Conservation (phyloP, 139 green algal species). For the Chlorokybus atmophyticus region DNA sequence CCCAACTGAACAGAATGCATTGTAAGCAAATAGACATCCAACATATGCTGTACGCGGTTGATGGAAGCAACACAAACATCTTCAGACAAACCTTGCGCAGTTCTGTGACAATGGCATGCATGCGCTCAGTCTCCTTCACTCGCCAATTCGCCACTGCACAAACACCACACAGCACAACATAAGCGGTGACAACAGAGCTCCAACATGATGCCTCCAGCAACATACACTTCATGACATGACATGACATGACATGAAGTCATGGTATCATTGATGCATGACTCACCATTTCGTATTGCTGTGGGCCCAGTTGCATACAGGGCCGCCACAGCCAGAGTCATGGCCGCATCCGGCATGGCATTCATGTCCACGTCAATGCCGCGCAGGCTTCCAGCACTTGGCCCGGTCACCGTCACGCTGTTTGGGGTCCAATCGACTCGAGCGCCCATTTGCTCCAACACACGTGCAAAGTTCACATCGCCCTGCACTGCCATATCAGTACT, state of each 20-base stretch:
- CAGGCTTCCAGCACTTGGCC: conserved; percentile 44
- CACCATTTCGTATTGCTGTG: conserved; percentile 77
- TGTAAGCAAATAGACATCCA: no score
- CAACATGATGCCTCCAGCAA: neutral
- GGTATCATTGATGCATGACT: neutral
- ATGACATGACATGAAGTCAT: no score
- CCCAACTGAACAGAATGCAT: conserved; percentile 20
- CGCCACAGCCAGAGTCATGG: conserved; percentile 94
- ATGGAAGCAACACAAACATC: neutral
- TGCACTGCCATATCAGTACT: no score
- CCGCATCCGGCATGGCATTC: conserved; percentile 97
- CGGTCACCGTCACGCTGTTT: conserved; percentile 85
- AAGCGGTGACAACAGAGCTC: neutral
- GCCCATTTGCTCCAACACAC: conserved; percentile 94
- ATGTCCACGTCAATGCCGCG: conserved; percentile 90
- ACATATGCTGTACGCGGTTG: no score
- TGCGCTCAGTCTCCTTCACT: conserved; percentile 99
- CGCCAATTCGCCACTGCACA: conserved; percentile 86
- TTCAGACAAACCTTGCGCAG: conserved; percentile 51
- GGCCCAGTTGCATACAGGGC: conserved; percentile 80
- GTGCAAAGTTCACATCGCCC: conserved; percentile 85
- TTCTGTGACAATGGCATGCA: conserved; percentile 94
- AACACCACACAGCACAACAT: neutral
- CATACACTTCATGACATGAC: neutral
- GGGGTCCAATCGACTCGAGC: conserved; percentile 76